Percentiles rank a stretch among this genome's conserved stretches.
phyloP scores from a whole-genome alignment of 108 stramenopile species.

The Conticribra guillardii region DNA sequence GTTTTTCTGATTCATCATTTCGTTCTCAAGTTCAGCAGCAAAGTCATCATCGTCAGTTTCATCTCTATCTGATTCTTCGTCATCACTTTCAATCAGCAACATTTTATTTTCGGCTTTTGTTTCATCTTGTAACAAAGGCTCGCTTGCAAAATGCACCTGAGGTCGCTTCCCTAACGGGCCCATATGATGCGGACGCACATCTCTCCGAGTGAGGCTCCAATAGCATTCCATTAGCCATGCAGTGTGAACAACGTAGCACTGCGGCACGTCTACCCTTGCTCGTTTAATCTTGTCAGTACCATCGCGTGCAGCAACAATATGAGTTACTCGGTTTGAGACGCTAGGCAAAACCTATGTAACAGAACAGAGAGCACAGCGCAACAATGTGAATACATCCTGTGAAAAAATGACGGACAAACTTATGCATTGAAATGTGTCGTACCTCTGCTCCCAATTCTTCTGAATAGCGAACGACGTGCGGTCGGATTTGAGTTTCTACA shows the following conservation, averaged over 20 bases:
- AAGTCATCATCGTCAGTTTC: slow-evolving; percentile 65
- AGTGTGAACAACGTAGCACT: slow-evolving; percentile 67
- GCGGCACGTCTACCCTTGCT: slow-evolving; percentile 64
- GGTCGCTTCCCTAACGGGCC: slow-evolving; percentile 34
- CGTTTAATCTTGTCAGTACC: slow-evolving; percentile 74
- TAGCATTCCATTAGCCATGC: slow-evolving; percentile 88
- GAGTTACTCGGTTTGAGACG: slow-evolving; percentile 57
- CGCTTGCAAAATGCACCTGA: no score
- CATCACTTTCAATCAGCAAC: slow-evolving; percentile 21
- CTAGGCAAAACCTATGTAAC: slow-evolving; percentile 34
- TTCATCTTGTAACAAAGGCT: slow-evolving; percentile 1
- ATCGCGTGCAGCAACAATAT: slow-evolving; percentile 82
- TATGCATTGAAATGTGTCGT: no score
- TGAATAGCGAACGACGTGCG: slow-evolving; percentile 73
- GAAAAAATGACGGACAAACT: no score
- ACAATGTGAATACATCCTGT: no score
- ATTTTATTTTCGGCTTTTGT: background rate
- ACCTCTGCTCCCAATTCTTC: slow-evolving; percentile 79
- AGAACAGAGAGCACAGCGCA: no score
- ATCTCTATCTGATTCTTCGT: slow-evolving; percentile 41
- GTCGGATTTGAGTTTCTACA: slow-evolving; percentile 46
- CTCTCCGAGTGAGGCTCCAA: slow-evolving; percentile 69
- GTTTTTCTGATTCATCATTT: slow-evolving; percentile 55
- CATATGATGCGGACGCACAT: slow-evolving; percentile 49
- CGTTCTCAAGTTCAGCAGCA: slow-evolving; percentile 60